phyloP scores from a whole-genome alignment of 78 protist genomes.

The Guillardia theta region DNA sequence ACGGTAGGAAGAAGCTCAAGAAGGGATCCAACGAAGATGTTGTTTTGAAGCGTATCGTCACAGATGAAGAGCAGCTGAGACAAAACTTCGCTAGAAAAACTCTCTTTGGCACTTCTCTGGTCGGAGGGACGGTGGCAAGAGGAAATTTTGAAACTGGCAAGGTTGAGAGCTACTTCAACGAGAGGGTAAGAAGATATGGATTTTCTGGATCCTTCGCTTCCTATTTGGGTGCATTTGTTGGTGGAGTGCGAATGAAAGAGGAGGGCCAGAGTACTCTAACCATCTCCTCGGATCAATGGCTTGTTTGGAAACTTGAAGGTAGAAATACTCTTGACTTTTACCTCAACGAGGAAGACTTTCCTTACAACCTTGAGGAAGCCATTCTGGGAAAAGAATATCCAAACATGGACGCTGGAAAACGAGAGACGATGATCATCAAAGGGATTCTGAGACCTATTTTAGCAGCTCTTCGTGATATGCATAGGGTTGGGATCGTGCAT shows the following conservation, averaged over 20 bases:
- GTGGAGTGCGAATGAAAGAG: background rate
- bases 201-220: background rate
- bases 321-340: background rate
- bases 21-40: background rate
- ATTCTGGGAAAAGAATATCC: background rate
- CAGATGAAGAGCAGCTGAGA: background rate
- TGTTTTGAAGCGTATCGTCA: background rate
- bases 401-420: background rate
- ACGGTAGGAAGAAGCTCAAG: background rate
- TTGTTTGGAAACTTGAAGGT: background rate
- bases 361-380: background rate
- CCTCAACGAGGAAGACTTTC: background rate
- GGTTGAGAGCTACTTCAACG: slow-evolving; percentile 32
- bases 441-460: background rate
- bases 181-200: background rate
- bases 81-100: background rate
- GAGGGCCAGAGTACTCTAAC: background rate
- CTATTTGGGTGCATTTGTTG: background rate
- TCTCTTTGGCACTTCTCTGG: background rate
- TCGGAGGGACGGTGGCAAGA: background rate
- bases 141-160: background rate
- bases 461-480: background rate
- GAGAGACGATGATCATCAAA: background rate
- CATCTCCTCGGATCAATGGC: background rate
- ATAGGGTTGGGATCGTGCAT: background rate